Evolutionary conservation across 2,329 filamentous ascomycete species (phyloP).

Genomic region (Cercospora sp.): DNA sequence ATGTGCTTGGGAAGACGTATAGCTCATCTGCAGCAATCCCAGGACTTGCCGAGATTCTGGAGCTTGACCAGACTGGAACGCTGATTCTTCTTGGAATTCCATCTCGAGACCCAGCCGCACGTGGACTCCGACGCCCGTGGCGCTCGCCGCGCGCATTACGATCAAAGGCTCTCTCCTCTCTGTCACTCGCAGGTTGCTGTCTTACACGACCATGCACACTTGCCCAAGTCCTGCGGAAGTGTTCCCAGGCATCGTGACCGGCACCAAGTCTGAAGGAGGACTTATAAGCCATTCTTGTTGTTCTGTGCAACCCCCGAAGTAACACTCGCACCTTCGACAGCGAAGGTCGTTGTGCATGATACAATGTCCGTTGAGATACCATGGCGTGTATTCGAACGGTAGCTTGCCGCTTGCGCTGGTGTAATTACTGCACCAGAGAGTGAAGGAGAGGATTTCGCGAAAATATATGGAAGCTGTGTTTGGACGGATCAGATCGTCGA

Average conservation of each 20-base stretch:
- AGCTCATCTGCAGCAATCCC: background rate
- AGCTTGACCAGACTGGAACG: background rate
- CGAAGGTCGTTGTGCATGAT: background rate
- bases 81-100: background rate
- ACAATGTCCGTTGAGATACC: background rate
- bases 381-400: background rate
- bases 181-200: background rate
- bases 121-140: background rate
- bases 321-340: background rate
- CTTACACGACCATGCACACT: background rate
- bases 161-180: background rate
- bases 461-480: background rate
- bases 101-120: background rate
- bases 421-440: background rate
- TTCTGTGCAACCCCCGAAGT: background rate
- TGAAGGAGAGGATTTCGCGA: background rate
- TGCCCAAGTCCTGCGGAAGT: background rate
- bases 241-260: background rate
- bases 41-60: slow-evolving; percentile 1
- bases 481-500: background rate
- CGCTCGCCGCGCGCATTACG: background rate
- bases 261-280: background rate
- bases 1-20: background rate
- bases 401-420: background rate
- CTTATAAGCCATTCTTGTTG: background rate